Evolutionary conservation across 768 basidiomycete species (phyloP), one percentile per base, ranked within the genome.

Genomic region (Pleurotus tuber-regium): DNA sequence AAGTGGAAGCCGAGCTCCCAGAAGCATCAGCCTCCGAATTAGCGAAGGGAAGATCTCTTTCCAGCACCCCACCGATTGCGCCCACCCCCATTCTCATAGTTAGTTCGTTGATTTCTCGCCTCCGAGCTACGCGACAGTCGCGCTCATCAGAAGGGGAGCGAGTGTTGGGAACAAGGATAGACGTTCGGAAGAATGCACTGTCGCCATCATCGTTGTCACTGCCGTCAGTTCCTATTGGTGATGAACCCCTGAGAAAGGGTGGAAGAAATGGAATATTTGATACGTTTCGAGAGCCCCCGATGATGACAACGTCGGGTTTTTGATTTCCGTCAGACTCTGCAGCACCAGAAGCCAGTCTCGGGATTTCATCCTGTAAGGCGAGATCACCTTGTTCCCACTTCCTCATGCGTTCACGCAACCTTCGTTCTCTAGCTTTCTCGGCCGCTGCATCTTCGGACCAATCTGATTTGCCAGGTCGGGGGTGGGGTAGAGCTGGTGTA

Each of bases 51-150:
- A 55, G 48, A 41, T 59, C 62, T 42, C 51, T 24, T 54, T 82
- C 83, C 4, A 91, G 61, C 5, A 71, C 59, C 9, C 91, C 92
- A 8, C 91, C 91, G 5, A 90, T 76, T 0, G 79, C 78, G 28
- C 86, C 87, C 30, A 92, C 74, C 4, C 82, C 91, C 83, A 91
- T 89, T n/a, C 88, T 80, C 76, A 90, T 86, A 0, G 80, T 84
- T 39, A 93, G 68, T 59, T 89, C 85, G 63, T 93, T 93, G 50
- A 91, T 80, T 58, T 92, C 86, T 51, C 81, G 73, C 52, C 91
- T 74, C 29, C 91, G 72, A 3, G 70, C 68, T 54, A 85, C 72
- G 40, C 91, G 80, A 43, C 72, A 78, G 6, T 70, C 65, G 38
- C 73, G 75, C 61, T 93, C 91, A 9, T 70, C 66, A 2, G 61